Base-by-base conservation (phyloP, 1,284 basidiomycete genomes). In the Naganishia sp. region DNA sequence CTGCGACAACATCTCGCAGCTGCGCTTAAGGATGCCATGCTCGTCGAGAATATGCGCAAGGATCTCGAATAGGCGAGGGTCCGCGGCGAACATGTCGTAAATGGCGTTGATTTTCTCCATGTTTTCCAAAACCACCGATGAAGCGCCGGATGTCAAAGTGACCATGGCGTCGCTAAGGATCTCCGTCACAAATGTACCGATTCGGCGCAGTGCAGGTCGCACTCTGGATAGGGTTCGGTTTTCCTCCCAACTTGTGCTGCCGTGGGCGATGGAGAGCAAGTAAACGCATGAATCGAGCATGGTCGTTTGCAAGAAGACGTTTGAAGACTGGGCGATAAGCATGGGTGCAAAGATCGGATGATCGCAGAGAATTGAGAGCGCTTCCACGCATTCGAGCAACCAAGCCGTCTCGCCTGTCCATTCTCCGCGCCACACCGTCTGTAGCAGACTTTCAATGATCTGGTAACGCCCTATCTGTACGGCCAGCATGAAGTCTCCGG, bases 381-480 rank as follows among this genome's bases (percentile, higher is more conserved):
- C 45, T 5, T 50, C 45, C 2, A 63, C 36, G 33, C 56, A 57
- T 3, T 46, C 53, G 7, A 36, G 16, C 31, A 68, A 11, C 55
- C 55, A 65, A 13, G 55, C 33, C 5, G 50, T 28, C 16, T 63
- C 68, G 44, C 53, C 36, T 9, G 23, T 31, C 45, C 57, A 60
- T 21, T 64, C 64, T 10, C 64, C 68, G 10, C 55, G 44, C 68
- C 68, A 68, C 7, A 60, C 52, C 13, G 57, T 50, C 42, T 68
- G 64, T 18, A 65, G 25, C 31, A 68, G 36, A 23, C 48, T 55
- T 56, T 66, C 64, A 25, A 68, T 36, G 13, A 68, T 48, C 13
- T 56, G 54, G 48, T 63, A 66, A 10, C 68, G 56, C 42, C 65
- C 45, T 31, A 48, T 53, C 49, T 68, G 68, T 2, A 68, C 53